A percentile compares a stretch with the other conserved stretches of the same genome.
phyloP scores from a whole-genome alignment of 768 basidiomycete species.

The Tricholoma matsutake region DNA sequence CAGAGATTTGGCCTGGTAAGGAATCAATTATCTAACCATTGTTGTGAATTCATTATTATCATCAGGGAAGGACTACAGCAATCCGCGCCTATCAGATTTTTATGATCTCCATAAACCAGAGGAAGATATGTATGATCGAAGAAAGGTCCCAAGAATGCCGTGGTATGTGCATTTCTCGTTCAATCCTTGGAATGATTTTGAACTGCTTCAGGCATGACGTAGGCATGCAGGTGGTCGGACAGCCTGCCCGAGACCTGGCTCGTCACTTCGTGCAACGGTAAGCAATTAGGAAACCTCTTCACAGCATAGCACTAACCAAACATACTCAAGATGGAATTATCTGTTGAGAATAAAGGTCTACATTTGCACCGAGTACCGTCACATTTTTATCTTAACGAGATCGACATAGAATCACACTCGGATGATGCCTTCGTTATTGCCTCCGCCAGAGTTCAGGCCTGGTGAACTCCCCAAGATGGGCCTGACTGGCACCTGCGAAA shows the following conservation, averaged over 20 bases:
- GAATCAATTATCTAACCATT: conserved; percentile 4
- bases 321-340: conserved; percentile 77
- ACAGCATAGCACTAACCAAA: conserved; percentile 7
- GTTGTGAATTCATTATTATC: background rate
- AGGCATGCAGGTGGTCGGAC: conserved; percentile 92
- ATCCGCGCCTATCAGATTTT: conserved; percentile 85
- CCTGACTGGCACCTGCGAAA: conserved; percentile 92
- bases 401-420: conserved; percentile 78
- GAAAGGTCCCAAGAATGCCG: conserved; percentile 90
- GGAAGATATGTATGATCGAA: conserved; percentile 93
- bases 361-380: conserved; percentile 13
- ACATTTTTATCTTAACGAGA: conserved; percentile 6
- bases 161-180: conserved; percentile 55
- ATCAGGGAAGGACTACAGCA: conserved; percentile 91
- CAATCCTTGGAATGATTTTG: background rate
- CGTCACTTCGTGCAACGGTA: conserved; percentile 94
- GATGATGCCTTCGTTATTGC: conserved; percentile 89
- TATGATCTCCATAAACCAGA: conserved; percentile 82
- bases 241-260: conserved; percentile 91
- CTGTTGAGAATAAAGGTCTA: conserved; percentile 87
- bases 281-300: conserved; percentile 16
- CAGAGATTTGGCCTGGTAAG: conserved; percentile 86
- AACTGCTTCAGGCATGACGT: conserved; percentile 81
- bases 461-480: conserved; percentile 75
- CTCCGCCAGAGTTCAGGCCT: conserved; percentile 88